Conservation (phyloP, 2,329 filamentous ascomycete species). For the Apiospora kogelbergensis region DNA sequence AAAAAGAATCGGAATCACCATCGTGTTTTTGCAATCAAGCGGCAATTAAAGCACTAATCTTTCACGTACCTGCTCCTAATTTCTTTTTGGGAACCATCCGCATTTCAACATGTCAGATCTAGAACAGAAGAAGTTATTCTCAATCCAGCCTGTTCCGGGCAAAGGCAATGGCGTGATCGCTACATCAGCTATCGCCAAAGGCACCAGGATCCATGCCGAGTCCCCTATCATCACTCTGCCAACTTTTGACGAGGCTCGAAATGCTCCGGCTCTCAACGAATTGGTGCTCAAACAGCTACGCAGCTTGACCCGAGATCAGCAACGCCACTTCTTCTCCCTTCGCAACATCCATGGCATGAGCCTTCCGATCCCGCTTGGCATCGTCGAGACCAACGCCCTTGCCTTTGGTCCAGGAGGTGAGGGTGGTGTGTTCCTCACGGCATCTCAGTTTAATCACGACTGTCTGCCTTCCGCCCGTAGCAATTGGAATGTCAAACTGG, state of each 20-base stretch:
- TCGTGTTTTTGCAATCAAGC: too few relatives aligned
- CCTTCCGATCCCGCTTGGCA: constrained; percentile 8
- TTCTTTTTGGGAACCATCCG: background rate
- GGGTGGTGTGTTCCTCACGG: constrained; percentile 10
- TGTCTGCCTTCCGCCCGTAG: constrained; percentile 5
- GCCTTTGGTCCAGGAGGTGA: background rate
- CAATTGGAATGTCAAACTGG: constrained; percentile 3
- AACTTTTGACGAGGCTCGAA: background rate
- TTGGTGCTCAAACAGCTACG: constrained; percentile 1
- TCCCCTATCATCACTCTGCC: constrained; percentile 8
- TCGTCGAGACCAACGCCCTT: constrained; percentile 10
- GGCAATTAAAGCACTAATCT: too few relatives aligned
- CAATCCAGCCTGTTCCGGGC: constrained; percentile 5
- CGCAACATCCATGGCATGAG: constrained; percentile 10
- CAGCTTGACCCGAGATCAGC: constrained; percentile 1
- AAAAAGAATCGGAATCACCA: too few relatives aligned
- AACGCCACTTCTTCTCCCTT: constrained; percentile 11
- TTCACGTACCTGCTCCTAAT: background rate
- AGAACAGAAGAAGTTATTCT: background rate
- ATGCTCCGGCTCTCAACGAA: background rate
- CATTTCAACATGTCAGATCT: background rate
- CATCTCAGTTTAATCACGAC: constrained; percentile 12
- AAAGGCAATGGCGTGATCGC: constrained; percentile 13
- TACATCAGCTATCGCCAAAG: background rate
- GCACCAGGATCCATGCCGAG: constrained; percentile 12